Evolutionary conservation across 768 basidiomycete genomes (phyloP).

Genomic region (Kwoniella dejecticola): DNA sequence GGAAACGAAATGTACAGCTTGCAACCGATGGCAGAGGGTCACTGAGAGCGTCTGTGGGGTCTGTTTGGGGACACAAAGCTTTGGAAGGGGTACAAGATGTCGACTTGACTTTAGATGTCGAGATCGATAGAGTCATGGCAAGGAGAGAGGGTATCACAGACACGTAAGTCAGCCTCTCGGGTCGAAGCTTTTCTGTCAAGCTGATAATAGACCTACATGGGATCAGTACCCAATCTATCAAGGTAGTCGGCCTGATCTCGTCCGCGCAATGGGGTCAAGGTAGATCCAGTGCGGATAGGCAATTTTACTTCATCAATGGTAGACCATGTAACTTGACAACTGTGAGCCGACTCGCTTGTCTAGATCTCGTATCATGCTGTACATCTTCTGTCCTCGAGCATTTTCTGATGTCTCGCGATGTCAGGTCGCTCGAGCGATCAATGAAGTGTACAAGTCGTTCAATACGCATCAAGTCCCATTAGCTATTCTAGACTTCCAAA

Average conservation of each 20-base stretch:
- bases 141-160: slow-evolving; percentile 57
- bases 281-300: slow-evolving; percentile 75
- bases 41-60: slow-evolving; percentile 65
- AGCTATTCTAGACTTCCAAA: slow-evolving; percentile 75
- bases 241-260: slow-evolving; percentile 77
- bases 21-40: slow-evolving; percentile 70
- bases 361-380: no score
- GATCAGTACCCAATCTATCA: slow-evolving; percentile 56
- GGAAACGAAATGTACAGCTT: slow-evolving; percentile 64
- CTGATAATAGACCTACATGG: background rate
- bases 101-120: slow-evolving; percentile 68
- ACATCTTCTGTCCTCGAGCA: no score
- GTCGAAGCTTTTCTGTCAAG: slow-evolving; percentile 1
- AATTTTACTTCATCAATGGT: slow-evolving; percentile 91
- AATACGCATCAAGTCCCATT: slow-evolving; percentile 74
- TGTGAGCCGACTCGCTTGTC: slow-evolving; percentile 58
- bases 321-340: slow-evolving; percentile 79
- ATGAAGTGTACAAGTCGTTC: slow-evolving; percentile 88
- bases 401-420: background rate
- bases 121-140: slow-evolving; percentile 64
- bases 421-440: slow-evolving; percentile 83
- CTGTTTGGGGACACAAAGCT: slow-evolving; percentile 82
- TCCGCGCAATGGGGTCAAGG: slow-evolving; percentile 76
- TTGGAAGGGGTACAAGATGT: slow-evolving; percentile 76
- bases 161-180: slow-evolving; percentile 35